phyloP scores from a whole-genome alignment of 2,329 filamentous ascomycete genomes.

The Hymenoscyphus repandus region DNA sequence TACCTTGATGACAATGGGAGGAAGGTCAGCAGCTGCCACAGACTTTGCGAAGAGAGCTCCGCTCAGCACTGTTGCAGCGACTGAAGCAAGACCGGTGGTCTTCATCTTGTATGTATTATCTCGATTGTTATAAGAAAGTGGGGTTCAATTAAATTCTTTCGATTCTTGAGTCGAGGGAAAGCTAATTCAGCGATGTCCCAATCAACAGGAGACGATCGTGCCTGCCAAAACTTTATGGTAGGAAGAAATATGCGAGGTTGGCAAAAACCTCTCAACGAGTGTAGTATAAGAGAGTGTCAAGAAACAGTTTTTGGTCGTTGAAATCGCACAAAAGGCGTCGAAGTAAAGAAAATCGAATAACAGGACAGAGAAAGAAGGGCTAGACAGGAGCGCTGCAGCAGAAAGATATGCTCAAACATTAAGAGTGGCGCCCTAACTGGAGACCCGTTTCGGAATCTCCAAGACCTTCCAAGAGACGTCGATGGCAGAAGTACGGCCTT shows the following conservation, averaged over 20 bases:
- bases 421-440: neutral
- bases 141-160: neutral
- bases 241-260: too few relatives aligned
- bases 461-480: neutral
- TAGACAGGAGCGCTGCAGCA: neutral
- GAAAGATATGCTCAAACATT: conserved; percentile 8
- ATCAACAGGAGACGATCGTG: too few relatives aligned
- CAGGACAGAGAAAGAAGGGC: neutral
- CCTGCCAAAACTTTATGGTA: too few relatives aligned
- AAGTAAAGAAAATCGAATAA: neutral
- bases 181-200: too few relatives aligned
- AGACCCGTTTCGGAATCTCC: neutral
- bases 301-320: neutral
- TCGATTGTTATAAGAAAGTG: neutral
- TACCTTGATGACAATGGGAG: conserved; percentile 44
- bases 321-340: neutral
- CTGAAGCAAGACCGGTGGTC: conserved; percentile 40
- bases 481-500: neutral
- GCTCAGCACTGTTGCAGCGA: conserved; percentile 39
- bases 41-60: conserved; percentile 45
- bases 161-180: too few relatives aligned
- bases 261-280: neutral
- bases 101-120: conserved; percentile 42
- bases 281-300: neutral
- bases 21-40: conserved; percentile 51